Percentiles rank a stretch among this genome's conserved stretches.
Evolutionary conservation across 345 rosid genomes (phyloP).

Genomic region (Lenwebbia sp.): DNA sequence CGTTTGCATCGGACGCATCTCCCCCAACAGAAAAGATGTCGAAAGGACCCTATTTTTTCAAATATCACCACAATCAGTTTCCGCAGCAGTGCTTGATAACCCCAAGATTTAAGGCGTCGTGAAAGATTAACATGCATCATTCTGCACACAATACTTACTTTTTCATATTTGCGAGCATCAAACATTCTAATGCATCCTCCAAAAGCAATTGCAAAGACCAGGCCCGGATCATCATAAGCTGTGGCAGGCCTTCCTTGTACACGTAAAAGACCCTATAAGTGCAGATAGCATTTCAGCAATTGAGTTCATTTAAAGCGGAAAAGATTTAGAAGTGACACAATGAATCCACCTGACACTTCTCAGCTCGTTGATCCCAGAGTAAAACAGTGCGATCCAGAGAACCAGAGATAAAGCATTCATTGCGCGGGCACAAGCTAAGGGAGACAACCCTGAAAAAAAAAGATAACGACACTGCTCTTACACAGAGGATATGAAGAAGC

Average conservation of each 20-base stretch:
- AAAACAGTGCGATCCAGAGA: constrained; percentile 95
- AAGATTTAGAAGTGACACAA: neutral
- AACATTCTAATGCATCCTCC: constrained; percentile 94
- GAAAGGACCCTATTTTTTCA: constrained; percentile 60
- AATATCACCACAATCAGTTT: neutral
- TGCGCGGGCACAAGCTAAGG: constrained; percentile 77
- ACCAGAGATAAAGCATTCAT: constrained; percentile 85
- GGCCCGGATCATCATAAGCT: constrained; percentile 93
- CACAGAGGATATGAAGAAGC: neutral
- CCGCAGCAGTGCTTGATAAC: neutral
- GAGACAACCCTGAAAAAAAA: constrained; percentile 70
- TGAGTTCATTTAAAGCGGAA: neutral
- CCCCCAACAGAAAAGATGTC: constrained; percentile 84
- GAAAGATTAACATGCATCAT: neutral
- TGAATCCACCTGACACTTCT: constrained; percentile 75
- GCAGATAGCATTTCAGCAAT: neutral
- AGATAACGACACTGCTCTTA: neutral
- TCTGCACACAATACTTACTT: constrained; percentile 33
- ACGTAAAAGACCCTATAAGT: constrained; percentile 50
- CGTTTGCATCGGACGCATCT: constrained; percentile 78
- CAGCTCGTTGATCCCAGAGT: constrained; percentile 97
- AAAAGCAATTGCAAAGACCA: constrained; percentile 82
- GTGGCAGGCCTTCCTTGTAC: constrained; percentile 94
- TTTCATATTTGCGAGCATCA: constrained; percentile 87
- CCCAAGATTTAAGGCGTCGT: neutral